Evolutionary conservation across 352 stramenopile species (phyloP).

Genomic region (Phytopythium sindhum): DNA sequence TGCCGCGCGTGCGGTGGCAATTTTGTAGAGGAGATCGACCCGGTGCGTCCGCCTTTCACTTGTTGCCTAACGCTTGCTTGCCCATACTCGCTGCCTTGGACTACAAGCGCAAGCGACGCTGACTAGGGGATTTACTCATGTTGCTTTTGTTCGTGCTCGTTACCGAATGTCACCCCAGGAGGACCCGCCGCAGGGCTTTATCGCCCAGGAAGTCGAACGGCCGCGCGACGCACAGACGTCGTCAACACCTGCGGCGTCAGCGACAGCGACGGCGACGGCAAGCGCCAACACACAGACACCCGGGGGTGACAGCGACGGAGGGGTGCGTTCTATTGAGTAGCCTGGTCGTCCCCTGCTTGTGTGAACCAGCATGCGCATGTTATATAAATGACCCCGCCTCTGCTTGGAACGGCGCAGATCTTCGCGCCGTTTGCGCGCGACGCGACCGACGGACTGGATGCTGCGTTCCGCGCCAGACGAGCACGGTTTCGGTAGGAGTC

Average conservation of each 20-base stretch:
- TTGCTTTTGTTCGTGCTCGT: neutral
- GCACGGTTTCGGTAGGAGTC: neutral
- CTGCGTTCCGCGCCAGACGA: conserved; percentile 6
- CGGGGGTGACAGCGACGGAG: neutral
- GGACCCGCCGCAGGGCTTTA: conserved; percentile 60
- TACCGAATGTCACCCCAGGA: conserved; percentile 29
- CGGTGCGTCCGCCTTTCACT: conserved; percentile 20
- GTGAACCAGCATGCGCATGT: neutral
- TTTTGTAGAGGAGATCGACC: conserved; percentile 86
- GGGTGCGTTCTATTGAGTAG: neutral
- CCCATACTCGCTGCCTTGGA: no score
- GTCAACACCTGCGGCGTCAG: neutral
- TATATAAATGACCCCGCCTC: neutral
- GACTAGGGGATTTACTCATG: neutral
- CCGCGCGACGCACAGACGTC: neutral
- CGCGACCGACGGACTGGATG: conserved; percentile 4
- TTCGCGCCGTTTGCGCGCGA: conserved; percentile 3
- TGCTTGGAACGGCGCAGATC: neutral
- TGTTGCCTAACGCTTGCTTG: no score
- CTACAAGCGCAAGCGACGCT: no score
- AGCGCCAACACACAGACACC: conserved; percentile 21
- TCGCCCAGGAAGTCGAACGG: neutral
- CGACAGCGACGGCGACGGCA: neutral
- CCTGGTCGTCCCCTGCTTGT: neutral
- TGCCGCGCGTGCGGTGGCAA: conserved; percentile 69